Percentiles rank a stretch among this genome's conserved stretches.
phyloP scores from a whole-genome alignment of 2,329 filamentous ascomycete genomes.

The Aureobasidium zeae region DNA sequence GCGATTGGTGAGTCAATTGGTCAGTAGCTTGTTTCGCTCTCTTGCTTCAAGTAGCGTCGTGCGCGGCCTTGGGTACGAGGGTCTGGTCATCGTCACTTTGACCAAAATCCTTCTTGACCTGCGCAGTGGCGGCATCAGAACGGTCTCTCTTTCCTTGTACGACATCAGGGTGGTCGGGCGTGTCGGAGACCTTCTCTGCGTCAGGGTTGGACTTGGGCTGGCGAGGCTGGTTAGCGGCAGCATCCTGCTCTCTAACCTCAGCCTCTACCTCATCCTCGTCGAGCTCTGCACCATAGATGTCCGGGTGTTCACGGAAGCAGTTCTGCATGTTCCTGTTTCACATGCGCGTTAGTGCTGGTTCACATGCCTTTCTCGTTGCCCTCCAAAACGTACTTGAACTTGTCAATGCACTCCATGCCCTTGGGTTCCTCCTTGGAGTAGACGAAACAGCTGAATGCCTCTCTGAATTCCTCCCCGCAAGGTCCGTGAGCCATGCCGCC shows the following conservation, averaged over 20 bases:
- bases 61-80: constrained; percentile 42
- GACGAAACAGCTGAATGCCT: constrained; percentile 97
- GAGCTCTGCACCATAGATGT: constrained; percentile 83
- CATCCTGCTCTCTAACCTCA: constrained; percentile 15
- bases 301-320: constrained; percentile 87
- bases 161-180: constrained; percentile 18
- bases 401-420: constrained; percentile 94
- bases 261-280: constrained; percentile 52
- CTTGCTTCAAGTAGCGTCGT: constrained; percentile 30
- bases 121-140: constrained; percentile 24
- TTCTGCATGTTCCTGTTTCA: constrained; percentile 88
- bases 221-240: constrained; percentile 5
- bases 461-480: constrained; percentile 90
- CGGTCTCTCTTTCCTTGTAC: constrained; percentile 22
- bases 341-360: constrained; percentile 13
- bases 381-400: constrained; percentile 70
- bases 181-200: constrained; percentile 21
- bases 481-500: constrained; percentile 96
- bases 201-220: constrained; percentile 12
- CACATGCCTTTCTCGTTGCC: constrained; percentile 29
- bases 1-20: too few species aligned
- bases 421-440: constrained; percentile 90
- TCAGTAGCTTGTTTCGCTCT: constrained; percentile 8
- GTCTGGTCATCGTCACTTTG: constrained; percentile 34
- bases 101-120: constrained; percentile 27